Evolutionary conservation across 2,329 filamentous ascomycete genomes (phyloP).

Genomic region (Fusarium pilosicola): DNA sequence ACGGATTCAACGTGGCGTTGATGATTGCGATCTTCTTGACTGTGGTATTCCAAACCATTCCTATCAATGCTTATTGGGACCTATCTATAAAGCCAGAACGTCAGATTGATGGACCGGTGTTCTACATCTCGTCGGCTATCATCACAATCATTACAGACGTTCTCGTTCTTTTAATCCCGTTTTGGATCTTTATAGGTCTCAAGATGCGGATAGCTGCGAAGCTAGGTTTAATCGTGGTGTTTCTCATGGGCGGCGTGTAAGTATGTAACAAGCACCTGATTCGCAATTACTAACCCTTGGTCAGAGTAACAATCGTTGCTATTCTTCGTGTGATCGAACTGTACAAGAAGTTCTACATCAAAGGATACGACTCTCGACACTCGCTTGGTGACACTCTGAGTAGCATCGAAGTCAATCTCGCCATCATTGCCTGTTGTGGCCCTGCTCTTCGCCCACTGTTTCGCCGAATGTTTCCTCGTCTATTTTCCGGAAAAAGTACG

Average conservation of each 20-base stretch:
- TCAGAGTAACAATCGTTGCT: slow-evolving; percentile 48
- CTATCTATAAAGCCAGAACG: slow-evolving; percentile 4
- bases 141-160: slow-evolving; percentile 56
- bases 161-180: slow-evolving; percentile 51
- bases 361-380: slow-evolving; percentile 41
- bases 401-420: slow-evolving; percentile 51
- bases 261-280: slow-evolving; percentile 1
- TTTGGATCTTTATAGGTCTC: slow-evolving; percentile 54
- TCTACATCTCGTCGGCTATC: slow-evolving; percentile 50
- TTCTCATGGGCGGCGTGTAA: slow-evolving; percentile 52
- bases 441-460: slow-evolving; percentile 41
- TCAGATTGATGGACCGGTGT: slow-evolving; percentile 46
- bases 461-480: slow-evolving; percentile 36
- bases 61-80: slow-evolving; percentile 50
- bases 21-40: slow-evolving; percentile 51
- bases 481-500: slow-evolving; percentile 11
- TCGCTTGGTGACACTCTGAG: slow-evolving; percentile 46
- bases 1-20: slow-evolving; percentile 42
- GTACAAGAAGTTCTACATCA: slow-evolving; percentile 27
- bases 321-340: slow-evolving; percentile 47
- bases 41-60: slow-evolving; percentile 54
- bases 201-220: slow-evolving; percentile 52
- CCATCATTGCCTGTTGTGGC: slow-evolving; percentile 50
- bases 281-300: rapidly evolving
- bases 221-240: slow-evolving; percentile 52